Conservation (phyloP, 2,329 filamentous ascomycete genomes). For the Sporothrix curviconia region DNA sequence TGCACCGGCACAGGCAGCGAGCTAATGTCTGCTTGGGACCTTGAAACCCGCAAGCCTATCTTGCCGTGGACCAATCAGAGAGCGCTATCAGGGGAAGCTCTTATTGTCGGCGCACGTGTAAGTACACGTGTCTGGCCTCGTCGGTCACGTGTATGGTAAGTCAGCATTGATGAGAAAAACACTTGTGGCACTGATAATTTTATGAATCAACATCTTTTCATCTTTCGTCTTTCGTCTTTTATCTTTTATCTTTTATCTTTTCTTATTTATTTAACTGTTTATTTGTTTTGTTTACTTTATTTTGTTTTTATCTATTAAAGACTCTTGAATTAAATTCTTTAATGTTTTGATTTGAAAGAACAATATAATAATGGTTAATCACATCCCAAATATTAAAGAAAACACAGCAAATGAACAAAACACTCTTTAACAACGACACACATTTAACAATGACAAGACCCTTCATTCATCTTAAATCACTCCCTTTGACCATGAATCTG, state of each 20-base stretch:
- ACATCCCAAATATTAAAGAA: no score
- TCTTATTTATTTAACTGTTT: neutral
- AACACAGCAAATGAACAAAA: no score
- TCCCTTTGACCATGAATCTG: no score
- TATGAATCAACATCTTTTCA: neutral
- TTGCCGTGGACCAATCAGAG: neutral
- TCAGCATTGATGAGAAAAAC: neutral
- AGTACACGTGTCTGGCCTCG: neutral
- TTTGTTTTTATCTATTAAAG: no score
- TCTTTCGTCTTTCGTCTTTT: neutral
- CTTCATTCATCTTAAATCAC: no score
- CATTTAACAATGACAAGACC: no score
- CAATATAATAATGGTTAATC: no score
- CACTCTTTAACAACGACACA: no score
- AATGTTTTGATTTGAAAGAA: no score
- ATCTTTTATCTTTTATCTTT: neutral
- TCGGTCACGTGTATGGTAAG: neutral
- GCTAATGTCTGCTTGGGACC: neutral
- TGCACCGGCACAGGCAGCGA: neutral
- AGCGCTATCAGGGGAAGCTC: neutral
- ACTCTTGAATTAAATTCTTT: no score
- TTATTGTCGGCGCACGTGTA: neutral
- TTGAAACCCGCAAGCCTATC: neutral
- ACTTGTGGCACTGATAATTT: neutral
- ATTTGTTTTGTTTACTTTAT: no score